Base-by-base conservation (phyloP, 2,329 filamentous ascomycete genomes). In the Cytospora mali region DNA sequence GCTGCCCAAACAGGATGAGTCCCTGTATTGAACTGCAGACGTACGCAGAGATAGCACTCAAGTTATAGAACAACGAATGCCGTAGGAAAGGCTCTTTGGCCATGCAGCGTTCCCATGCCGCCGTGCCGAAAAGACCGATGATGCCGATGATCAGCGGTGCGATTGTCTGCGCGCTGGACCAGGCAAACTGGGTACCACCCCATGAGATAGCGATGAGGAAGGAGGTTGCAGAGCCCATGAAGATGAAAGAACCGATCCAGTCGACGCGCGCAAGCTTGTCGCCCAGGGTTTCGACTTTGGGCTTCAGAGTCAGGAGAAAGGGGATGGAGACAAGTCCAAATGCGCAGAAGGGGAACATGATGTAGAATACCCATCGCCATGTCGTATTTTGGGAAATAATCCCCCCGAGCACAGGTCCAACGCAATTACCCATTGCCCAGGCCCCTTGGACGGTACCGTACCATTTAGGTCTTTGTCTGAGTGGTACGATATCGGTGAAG, bases 311-410 rank as follows among this genome's bases (percentile, higher is more conserved):
- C 48, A 79, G 73, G 4, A 84, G 73, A 52, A 77, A 72, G 13
- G 79, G 71, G 16, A 79, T 68, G 21, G 76, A 66, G 28, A 79
- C 59, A 4, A 81, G 69, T 2, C 77, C 72, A 28, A 77, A 67
- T 52, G 69, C 76, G 63, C 78, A 75, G 64, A 80, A 75, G 16
- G 79, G 79, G 39, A 81, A 74, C 72, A 79, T 80, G 53, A 80
- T 66, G 63, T 80, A 81, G 66, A 84, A 84, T 27, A 77, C 74
- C 78, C 78, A 82, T 10, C 76, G 70, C 80, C 80, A 83, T 0
- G 74, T 74, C 1, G 70, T 72, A n/a, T 69, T 67, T 56, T 76
- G 64, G 1, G 70, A 73, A 59, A 76, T 72, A 28, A 69, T 68
- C 5, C 75, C 75, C 2, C 75, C 77, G 4, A 79, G 68, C 46